Base-by-base conservation (phyloP, 352 stramenopile species). In the Pythium scleroteichum region DNA sequence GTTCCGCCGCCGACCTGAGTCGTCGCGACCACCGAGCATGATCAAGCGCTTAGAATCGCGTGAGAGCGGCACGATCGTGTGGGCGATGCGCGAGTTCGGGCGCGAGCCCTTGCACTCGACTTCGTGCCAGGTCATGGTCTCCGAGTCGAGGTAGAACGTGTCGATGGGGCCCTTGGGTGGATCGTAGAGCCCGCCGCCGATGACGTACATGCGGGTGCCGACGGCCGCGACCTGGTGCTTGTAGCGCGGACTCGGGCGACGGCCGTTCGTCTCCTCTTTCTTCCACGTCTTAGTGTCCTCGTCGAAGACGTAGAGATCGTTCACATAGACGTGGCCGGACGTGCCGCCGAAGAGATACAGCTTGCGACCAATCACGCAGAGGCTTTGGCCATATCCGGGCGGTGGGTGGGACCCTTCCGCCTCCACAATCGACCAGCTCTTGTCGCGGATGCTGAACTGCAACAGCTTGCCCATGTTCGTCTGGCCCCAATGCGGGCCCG, bases 381-480 rank as follows among this genome's bases (percentile, higher is more conserved):
- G 46, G 54, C 75, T 94, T 50, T 94, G 84, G 0, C 82, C 84
- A 48, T 92, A 94, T 13, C 84, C 84, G 1, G 84, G 82, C 23
- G 84, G 84, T 9, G 84, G 84, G 2, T 87, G 75, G 20, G 69
- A 76, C 7, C 84, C 84, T 45, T 87, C 64, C 0, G 80, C 73
- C 35, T 90, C 76, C 16, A 94, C 80, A 12, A 94, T 87, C 12
- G 76, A 89, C 84, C 84, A 94, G 51, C 85, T 89, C 68, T 90
- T 88, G 27, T 88, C 75, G 19, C 65, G 71, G 62, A 94, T 88
- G 47, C 69, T 81, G 64, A 90, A 94, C 52, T 92, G 78, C 26
- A 92, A 72, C 53, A 94, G 62, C 59, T 94, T 94, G 51, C 84
- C 82, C 84, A 94, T 94, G 68, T 94, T 94, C 8, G 82, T 94